These are phyloP conservation scores for Sedum album DNA, from an alignment of 164 flowering plant species.

Conservation along the genomic window DNA sequence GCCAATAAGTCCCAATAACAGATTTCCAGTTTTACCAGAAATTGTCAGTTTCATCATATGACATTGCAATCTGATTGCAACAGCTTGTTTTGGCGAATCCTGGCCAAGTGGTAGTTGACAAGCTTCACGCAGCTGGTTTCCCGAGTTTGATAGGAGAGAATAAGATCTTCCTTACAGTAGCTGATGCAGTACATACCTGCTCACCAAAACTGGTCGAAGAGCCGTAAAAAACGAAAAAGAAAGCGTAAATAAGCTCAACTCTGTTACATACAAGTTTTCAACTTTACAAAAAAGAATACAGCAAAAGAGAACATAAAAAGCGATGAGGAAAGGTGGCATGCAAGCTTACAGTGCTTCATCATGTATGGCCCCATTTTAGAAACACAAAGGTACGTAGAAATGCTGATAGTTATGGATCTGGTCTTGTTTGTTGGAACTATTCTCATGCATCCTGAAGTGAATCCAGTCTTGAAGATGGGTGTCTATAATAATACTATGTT, in stretches of 20 bases:
- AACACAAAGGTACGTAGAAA: background rate
- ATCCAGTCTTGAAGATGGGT: background rate
- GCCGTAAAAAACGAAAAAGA: constrained; percentile 15
- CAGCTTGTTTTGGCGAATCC: constrained; percentile 89
- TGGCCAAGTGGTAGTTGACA: constrained; percentile 70
- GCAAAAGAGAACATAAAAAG: background rate
- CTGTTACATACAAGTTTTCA: background rate
- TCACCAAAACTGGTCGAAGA: constrained; percentile 41
- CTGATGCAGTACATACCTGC: constrained; percentile 63
- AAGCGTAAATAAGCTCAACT: background rate
- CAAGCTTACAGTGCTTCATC: background rate
- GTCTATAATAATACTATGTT: too few species aligned
- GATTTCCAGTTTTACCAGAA: background rate
- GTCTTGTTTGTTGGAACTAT: background rate
- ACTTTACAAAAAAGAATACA: background rate
- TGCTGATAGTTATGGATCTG: background rate
- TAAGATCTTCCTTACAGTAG: constrained; percentile 77
- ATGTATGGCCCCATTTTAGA: background rate
- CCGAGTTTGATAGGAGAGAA: constrained; percentile 46
- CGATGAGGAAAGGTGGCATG: background rate
- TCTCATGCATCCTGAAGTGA: too few species aligned
- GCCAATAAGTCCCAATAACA: background rate
- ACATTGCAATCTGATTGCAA: background rate
- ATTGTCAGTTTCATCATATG: background rate
- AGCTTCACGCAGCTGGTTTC: constrained; percentile 64